Conservation (phyloP, 176 grass and related monocot genomes). For the Avena atlantica region DNA sequence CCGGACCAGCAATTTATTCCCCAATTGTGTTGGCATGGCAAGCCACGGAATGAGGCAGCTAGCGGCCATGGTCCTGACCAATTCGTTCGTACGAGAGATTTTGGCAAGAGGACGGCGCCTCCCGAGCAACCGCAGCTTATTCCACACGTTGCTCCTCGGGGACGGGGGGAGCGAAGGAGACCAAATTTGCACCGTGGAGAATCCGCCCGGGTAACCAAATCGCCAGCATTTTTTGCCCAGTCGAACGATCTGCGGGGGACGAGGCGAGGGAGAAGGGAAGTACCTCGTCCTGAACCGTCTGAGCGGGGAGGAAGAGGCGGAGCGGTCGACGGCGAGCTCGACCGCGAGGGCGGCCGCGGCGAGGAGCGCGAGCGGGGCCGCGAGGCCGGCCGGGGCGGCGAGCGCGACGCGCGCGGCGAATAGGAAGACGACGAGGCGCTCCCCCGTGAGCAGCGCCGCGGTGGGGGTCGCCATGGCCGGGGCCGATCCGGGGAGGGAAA, state of each 20-base stretch:
- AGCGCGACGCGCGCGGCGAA: slow-evolving; percentile 78
- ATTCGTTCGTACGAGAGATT: neutral
- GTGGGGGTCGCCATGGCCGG: neutral
- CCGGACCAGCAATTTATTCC: neutral
- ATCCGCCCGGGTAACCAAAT: neutral
- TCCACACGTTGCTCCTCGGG: neutral
- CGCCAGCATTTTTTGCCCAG: neutral
- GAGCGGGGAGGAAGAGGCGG: slow-evolving; percentile 26
- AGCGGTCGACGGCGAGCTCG: slow-evolving; percentile 71
- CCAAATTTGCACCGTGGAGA: neutral
- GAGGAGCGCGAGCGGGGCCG: slow-evolving; percentile 56
- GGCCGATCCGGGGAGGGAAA: neutral
- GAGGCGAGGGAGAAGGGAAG: too few species aligned
- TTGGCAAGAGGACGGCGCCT: neutral
- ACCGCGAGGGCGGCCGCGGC: slow-evolving; percentile 55
- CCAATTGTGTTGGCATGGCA: neutral
- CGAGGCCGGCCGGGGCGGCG: slow-evolving; percentile 59
- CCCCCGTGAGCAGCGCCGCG: slow-evolving; percentile 59
- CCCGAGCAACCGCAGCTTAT: neutral
- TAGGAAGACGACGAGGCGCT: slow-evolving; percentile 80
- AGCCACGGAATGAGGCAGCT: neutral
- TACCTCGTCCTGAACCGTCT: slow-evolving; percentile 79
- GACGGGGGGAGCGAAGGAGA: neutral
- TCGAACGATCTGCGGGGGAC: neutral
- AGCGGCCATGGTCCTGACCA: neutral